Percentiles rank a stretch among this genome's conserved stretches.
Evolutionary conservation across 371 early-diverging fungal species (phyloP).

Genomic region (Rhizopus sp.): DNA sequence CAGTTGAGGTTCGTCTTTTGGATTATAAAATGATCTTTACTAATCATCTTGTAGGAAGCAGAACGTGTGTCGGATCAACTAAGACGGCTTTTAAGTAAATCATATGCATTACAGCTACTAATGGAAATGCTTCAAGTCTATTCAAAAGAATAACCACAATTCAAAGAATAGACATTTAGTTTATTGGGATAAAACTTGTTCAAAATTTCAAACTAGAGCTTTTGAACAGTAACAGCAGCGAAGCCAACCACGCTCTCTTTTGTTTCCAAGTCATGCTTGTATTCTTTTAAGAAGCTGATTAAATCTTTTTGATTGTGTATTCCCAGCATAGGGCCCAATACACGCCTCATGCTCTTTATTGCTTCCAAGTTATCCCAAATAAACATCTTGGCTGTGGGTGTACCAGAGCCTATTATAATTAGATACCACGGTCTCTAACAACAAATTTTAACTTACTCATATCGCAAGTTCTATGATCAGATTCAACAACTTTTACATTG

Average conservation of each 20-base stretch:
- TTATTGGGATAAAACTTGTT: no score
- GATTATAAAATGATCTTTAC: background rate
- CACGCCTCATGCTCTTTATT: background rate
- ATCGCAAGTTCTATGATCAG: background rate
- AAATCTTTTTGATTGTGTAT: no score
- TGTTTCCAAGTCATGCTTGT: no score
- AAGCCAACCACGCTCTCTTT: no score
- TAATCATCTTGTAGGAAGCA: slow-evolving; percentile 26
- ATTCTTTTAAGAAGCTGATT: no score
- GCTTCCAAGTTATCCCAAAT: background rate
- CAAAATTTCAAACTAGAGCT: no score
- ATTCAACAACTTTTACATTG: background rate
- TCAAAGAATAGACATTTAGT: no score
- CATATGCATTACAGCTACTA: slow-evolving; percentile 48
- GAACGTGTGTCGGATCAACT: slow-evolving; percentile 31
- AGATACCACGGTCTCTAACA: background rate
- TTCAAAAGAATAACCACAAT: slow-evolving; percentile 20
- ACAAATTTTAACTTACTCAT: background rate
- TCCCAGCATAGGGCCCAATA: background rate
- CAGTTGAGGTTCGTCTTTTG: slow-evolving; percentile 6
- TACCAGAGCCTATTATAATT: background rate
- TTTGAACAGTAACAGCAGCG: no score
- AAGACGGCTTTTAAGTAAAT: slow-evolving; percentile 39
- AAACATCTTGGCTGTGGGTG: background rate
- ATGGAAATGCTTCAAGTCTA: slow-evolving; percentile 41